Evolutionary conservation across 2,329 filamentous ascomycete genomes (phyloP), one percentile per base, ranked within the genome.

Genomic region (Endoconidiophora polonica): DNA sequence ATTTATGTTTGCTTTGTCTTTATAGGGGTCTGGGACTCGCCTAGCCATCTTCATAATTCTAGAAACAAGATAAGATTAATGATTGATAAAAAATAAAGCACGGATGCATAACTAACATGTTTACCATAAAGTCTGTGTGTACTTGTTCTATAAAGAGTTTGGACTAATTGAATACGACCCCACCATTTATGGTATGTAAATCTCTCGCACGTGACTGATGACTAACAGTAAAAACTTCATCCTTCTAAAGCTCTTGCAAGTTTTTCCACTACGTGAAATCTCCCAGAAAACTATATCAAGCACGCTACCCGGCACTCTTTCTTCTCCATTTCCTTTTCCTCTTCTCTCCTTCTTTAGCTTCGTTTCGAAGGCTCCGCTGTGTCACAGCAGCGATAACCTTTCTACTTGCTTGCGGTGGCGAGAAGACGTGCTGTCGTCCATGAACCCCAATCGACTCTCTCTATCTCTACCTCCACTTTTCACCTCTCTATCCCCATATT

Each of bases 351-450:
- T 44, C 45, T 45, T 39, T 20, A 48, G 52, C 45, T 44, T 54
- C 41, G 42, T 7, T 54, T 57, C 4, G 56, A 60, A 54, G 54
- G 57, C 3, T 55, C 55, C 24, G 55, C 52, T 16, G 56, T 36
- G 18, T 39, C 23, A n/a, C 38, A 24, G 18, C 50, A 46, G 50
- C 40, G 37, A 33, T 9, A 33, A 33, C 26, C 3, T 33, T 33
- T 5, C 6, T 33, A 6, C 26, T 10, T 18, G 26, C 6, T 29
- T 29, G 23, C n/a, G 24, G 23, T 41, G 38, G 46, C 23, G 7
- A 9, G 22, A 26, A 16, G 33, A 1, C 12, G 20, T 26, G 18
- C 10, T 20, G 10, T 23, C 12, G 5, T 24, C 7, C 14, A 18
- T 14, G 20, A 23, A 18, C 10, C 26, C 5, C 1, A 18, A 40